phyloP scores from a whole-genome alignment of 495 filamentous ascomycete genomes.

The Parmelia sp. region DNA sequence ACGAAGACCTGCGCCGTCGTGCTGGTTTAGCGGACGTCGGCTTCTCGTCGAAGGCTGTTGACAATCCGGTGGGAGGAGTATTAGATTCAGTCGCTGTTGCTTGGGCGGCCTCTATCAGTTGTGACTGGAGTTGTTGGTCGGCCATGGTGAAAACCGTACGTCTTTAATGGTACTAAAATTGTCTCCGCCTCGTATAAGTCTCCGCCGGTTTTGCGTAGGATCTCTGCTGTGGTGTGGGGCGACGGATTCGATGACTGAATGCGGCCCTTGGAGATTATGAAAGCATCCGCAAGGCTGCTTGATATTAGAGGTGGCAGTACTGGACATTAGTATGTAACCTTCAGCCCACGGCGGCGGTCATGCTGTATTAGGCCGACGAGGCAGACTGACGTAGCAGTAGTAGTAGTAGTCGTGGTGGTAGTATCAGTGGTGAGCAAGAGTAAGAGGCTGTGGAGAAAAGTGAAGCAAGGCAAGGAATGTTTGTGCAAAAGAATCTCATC shows the following conservation, averaged over 20 bases:
- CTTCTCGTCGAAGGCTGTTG: conserved; percentile 12
- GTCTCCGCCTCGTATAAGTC: conserved; percentile 1
- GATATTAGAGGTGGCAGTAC: conserved; percentile 13
- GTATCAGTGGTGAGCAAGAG: too few relatives aligned
- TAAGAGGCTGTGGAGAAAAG: not conserved
- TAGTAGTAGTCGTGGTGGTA: too few relatives aligned
- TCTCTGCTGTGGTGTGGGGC: conserved; percentile 14
- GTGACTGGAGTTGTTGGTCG: conserved; percentile 11
- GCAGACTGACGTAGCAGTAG: conserved; percentile 2
- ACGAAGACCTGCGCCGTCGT: conserved; percentile 7
- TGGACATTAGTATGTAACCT: conserved; percentile 2
- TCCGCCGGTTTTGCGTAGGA: conserved; percentile 1
- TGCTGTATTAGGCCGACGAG: conserved; percentile 4
- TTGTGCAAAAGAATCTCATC: not conserved
- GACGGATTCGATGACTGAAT: conserved; percentile 3
- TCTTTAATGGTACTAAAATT: conserved; percentile 6
- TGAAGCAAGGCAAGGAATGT: not conserved
- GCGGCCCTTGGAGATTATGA: not conserved
- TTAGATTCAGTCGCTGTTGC: not conserved
- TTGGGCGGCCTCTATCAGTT: conserved; percentile 5
- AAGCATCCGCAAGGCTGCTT: conserved; percentile 2
- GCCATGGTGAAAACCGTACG: conserved; percentile 11
- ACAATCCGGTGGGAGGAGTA: conserved; percentile 2
- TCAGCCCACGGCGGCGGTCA: conserved; percentile 10
- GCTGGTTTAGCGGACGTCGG: not conserved